Base-by-base conservation (phyloP, 176 grass and related monocot species). In the Oryza glaberrima region DNA sequence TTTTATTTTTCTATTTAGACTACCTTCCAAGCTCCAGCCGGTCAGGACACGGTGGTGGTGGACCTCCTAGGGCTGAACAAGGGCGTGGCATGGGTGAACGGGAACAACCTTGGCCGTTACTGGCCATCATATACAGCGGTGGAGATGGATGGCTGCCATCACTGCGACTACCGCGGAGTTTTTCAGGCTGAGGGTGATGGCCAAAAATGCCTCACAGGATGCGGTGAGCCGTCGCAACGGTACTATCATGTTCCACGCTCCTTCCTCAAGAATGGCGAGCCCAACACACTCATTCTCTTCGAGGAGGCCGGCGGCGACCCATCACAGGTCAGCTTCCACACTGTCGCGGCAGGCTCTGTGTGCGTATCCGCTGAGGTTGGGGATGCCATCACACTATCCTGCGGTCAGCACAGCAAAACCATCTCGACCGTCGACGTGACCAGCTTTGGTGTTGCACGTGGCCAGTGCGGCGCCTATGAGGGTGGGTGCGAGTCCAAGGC, bases 301-400 rank as follows among this genome's bases (percentile, higher is more conserved):
- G 95, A 97, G 84, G 92, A 97, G 73, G 90, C 86, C 43, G 95
- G 95, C 9, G 92, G 95, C 67, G 83, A 86, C 46, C 88, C 88
- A 0, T 48, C 79, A 1, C 36, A 8, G 46, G 88, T 72, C 6
- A 54, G 44, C 30, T 85, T 97, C 88, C 74, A 52, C 68, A 91
- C 88, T 0, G 90, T 94, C 0, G 63, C 23, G 2, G 86, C 89
- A 0, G 90, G 86, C 1, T 19, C 70, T 0, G 81, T 85, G 0
- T 97, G 95, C 73, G 86, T 73, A 1, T 81, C 16, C 2, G 88
- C 67, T 4, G 83, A 88, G 36, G 20, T 17, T 0, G 95, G 88
- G 0, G 78, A 93, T 32, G 58, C 66, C 19, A 25, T 94, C 25
- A 63, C 77, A 19, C 68, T 97, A 8, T 89, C 92, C 72, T 76